A percentile compares a stretch with the other conserved stretches of the same genome.
Conservation (phyloP, 768 basidiomycete species). For the Scleroderma bovista region DNA sequence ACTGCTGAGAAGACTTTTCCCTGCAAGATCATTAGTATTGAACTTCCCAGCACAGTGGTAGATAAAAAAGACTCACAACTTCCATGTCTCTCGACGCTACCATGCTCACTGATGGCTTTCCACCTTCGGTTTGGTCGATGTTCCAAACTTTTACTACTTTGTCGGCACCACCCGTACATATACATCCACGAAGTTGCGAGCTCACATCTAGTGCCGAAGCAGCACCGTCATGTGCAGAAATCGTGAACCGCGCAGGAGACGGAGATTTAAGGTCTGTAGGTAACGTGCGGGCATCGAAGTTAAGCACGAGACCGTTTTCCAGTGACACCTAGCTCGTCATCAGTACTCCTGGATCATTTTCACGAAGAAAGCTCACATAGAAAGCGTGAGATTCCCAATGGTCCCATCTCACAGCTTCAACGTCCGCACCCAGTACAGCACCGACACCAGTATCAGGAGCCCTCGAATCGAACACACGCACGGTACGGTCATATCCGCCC, state of each 20-base stretch:
- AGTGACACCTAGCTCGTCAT: conserved; percentile 65
- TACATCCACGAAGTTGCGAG: conserved; percentile 81
- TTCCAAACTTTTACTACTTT: conserved; percentile 98
- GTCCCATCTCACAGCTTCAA: conserved; percentile 93
- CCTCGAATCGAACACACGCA: conserved; percentile 90
- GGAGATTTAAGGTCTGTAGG: conserved; percentile 60
- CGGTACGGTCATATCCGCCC: conserved; percentile 91
- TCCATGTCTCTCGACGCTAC: conserved; percentile 87
- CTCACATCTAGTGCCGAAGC: conserved; percentile 88
- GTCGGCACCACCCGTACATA: conserved; percentile 93
- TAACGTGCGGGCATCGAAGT: conserved; percentile 85
- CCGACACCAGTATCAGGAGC: conserved; percentile 78
- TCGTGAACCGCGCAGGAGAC: conserved; percentile 75
- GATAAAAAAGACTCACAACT: conserved; percentile 50
- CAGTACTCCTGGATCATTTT: not conserved
- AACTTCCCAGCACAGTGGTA: not conserved
- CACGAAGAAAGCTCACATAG: conserved; percentile 52
- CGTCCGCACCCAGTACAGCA: conserved; percentile 84
- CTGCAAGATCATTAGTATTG: conserved; percentile 34
- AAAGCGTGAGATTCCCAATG: conserved; percentile 87
- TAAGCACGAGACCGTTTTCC: conserved; percentile 90
- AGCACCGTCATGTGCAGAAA: conserved; percentile 91
- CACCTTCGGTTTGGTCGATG: conserved; percentile 57
- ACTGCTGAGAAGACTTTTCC: conserved; percentile 93
- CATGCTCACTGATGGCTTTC: conserved; percentile 72